phyloP scores from a whole-genome alignment of 2,329 filamentous ascomycete genomes.

The Cladophialophora yegresii region DNA sequence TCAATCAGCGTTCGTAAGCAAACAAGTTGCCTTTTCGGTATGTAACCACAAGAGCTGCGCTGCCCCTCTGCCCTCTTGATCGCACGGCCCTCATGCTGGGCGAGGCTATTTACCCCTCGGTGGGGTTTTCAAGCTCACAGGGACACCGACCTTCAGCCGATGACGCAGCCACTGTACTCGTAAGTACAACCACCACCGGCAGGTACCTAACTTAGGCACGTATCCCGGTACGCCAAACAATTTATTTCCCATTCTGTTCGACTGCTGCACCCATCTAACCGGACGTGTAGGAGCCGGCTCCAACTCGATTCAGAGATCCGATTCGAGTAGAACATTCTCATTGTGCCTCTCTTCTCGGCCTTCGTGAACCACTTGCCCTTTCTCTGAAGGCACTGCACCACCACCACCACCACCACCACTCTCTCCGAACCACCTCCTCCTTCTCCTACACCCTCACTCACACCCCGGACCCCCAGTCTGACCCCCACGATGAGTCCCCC shows the following conservation, averaged over 20 bases:
- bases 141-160: no score
- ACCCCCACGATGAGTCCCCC: slow-evolving; percentile 77
- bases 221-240: not conserved
- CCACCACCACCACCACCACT: not conserved
- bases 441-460: not conserved
- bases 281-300: no score
- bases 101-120: not conserved
- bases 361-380: not conserved
- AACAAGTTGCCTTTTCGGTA: not conserved
- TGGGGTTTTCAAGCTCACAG: no score
- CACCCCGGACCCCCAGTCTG: no score
- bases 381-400: not conserved
- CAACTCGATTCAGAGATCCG: no score
- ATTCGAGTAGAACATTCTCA: no score
- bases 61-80: not conserved
- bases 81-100: no score
- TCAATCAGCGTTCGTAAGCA: not conserved
- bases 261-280: no score
- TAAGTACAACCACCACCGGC: no score
- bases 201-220: no score
- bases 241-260: not conserved
- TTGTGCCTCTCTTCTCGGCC: not conserved
- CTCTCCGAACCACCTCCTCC: not conserved
- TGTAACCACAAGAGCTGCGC: not conserved
- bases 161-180: not conserved